Conservation (phyloP, 2,329 filamentous ascomycete genomes). For the Triangularia verruculosa region DNA sequence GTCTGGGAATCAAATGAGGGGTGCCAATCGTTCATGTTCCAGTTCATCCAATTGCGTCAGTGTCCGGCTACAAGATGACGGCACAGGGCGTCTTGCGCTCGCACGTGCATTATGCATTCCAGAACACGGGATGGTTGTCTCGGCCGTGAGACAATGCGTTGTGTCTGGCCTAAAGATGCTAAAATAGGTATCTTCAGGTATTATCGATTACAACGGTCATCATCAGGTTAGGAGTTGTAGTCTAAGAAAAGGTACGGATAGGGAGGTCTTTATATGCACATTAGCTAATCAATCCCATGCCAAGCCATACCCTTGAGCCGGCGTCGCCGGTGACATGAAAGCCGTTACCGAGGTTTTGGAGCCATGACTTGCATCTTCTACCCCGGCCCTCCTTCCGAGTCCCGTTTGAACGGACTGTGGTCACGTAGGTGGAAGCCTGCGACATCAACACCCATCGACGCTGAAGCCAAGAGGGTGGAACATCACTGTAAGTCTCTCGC, state of each 20-base stretch:
- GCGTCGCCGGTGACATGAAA: background rate
- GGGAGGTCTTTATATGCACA: background rate
- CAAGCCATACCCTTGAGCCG: background rate
- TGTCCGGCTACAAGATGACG: background rate
- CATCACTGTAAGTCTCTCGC: background rate
- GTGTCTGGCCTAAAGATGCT: background rate
- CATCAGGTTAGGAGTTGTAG: too few relatives aligned
- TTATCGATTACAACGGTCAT: too few relatives aligned
- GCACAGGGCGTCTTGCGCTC: background rate
- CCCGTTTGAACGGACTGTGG: background rate
- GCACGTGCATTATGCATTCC: background rate
- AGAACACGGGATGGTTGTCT: background rate
- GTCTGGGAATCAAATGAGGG: too few relatives aligned
- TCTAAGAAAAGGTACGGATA: background rate
- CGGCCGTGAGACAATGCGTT: background rate
- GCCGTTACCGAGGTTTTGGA: background rate
- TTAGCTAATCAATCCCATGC: background rate
- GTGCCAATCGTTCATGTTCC: background rate
- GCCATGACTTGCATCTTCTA: background rate
- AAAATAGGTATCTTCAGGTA: background rate
- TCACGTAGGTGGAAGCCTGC: background rate
- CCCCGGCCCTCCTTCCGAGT: background rate
- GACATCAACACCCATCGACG: background rate
- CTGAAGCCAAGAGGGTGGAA: background rate
- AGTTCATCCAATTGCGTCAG: background rate